Base-by-base conservation (phyloP, 768 basidiomycete genomes). In the Mycena sanguinolenta region DNA sequence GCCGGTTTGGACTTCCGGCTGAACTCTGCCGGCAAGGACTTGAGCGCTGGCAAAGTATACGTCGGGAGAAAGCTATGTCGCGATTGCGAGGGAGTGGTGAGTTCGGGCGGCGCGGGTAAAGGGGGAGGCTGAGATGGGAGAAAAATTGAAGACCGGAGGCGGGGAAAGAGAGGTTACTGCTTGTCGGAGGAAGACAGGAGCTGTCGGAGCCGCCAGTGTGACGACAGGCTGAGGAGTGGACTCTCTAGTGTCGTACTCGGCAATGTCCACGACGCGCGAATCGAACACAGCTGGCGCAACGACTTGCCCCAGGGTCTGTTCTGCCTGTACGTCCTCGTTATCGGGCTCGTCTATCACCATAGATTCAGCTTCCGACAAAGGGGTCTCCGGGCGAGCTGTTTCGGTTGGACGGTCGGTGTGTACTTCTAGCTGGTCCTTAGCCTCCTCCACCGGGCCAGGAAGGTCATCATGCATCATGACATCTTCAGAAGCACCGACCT, bases 21-120 rank as follows among this genome's bases (percentile, higher is more conserved):
- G 75, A 85, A 86, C 67, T 89, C 87, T 0, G 82, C 73, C 12
- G 89, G 88, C 12, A 90, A 80, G 3, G 78, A 67, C 65, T 84
- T 87, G 52, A 86, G 78, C 30, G 84, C 83, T 3, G 89, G 89
- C 2, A 90, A 80, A 19, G 82, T 81, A 73, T 89, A 89, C 1
- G 75, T 70, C 27, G 82, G 83, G 46, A 80, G 79, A 67, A 83
- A 83, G 39, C 80, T 80, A 52, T 77, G 76, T 34, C 79, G 78
- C 28, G 68, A 76, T 32, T 78, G 78, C 28, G 68, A 53, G 2
- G 71, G 65, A 25, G 72, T 66, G 17, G 62, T 70, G 16, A 74
- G 64, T n/a, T n/a, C n/a, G 62, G 64, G 28, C 25, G 67, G 62
- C 16, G 68, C 50, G 16, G 77, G 75, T 36, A 79, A 78, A 12